phyloP scores from a whole-genome alignment of 495 filamentous ascomycete species.

The Beverwykella pulmonaria region DNA sequence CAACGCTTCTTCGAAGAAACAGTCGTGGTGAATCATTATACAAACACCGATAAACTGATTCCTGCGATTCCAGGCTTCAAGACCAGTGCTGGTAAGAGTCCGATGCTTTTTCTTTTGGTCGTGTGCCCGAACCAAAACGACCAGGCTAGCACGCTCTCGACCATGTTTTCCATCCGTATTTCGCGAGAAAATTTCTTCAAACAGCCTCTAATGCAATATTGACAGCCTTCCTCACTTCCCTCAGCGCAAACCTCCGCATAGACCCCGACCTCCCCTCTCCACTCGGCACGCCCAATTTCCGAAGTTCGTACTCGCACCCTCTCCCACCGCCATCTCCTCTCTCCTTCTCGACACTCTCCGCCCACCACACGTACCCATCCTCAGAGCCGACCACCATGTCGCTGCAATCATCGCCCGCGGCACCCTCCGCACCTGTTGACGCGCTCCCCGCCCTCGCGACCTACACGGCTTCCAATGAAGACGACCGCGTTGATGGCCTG shows the following conservation, averaged over 20 bases:
- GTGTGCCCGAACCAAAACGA: background rate
- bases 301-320: conserved; percentile 13
- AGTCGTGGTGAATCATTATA: conserved; percentile 25
- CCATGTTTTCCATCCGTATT: background rate
- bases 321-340: conserved; percentile 41
- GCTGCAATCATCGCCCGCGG: conserved; percentile 1
- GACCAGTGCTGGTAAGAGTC: conserved; percentile 43
- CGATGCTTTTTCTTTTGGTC: conserved; percentile 6
- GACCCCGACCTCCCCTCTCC: conserved; percentile 44
- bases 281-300: conserved; percentile 41
- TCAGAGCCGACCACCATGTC: conserved; percentile 33
- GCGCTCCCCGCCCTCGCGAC: conserved; percentile 40
- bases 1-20: conserved; percentile 20
- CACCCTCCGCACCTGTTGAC: conserved; percentile 4
- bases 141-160: background rate
- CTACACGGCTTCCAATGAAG: conserved; percentile 44
- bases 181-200: too few species aligned
- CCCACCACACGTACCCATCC: conserved; percentile 33
- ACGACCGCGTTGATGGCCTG: conserved; percentile 68
- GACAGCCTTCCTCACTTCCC: conserved; percentile 47
- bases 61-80: conserved; percentile 45
- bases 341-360: conserved; percentile 38
- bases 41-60: conserved; percentile 33
- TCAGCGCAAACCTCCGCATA: conserved; percentile 48
- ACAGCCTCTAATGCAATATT: background rate